Conservation (phyloP, 495 filamentous ascomycete genomes). For the Penicillium diatomitis region DNA sequence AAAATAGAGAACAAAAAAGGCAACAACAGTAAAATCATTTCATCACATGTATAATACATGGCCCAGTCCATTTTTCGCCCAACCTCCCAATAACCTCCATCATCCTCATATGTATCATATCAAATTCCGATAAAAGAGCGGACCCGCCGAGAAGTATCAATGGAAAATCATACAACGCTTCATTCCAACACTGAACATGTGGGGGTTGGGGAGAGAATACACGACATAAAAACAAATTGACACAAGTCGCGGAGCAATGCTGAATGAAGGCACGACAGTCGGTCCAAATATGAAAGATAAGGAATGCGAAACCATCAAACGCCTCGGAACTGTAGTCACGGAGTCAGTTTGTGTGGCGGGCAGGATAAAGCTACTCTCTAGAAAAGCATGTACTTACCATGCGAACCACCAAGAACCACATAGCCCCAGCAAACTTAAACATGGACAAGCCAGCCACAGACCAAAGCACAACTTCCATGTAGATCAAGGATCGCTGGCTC, state of each 20-base stretch:
- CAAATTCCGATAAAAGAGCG: conserved; percentile 18
- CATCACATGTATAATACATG: conserved; percentile 8
- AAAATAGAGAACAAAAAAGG: conserved; percentile 1
- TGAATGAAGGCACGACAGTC: conserved; percentile 9
- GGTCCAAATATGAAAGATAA: too few relatives aligned
- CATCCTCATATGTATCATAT: not conserved
- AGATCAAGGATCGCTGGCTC: conserved; percentile 56
- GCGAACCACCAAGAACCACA: conserved; percentile 92
- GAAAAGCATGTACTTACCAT: conserved; percentile 41
- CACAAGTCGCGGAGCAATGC: conserved; percentile 4
- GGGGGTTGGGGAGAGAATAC: conserved; percentile 15
- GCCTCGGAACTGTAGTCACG: conserved; percentile 35
- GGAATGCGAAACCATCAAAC: conserved; percentile 24
- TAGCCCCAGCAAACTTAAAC: conserved; percentile 83
- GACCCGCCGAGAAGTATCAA: conserved; percentile 23
- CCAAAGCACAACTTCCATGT: conserved; percentile 88
- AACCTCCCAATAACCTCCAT: conserved; percentile 2
- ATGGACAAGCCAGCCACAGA: conserved; percentile 76
- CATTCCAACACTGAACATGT: not conserved
- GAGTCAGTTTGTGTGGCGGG: too few relatives aligned
- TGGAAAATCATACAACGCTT: conserved; percentile 4
- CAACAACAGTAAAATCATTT: conserved; percentile 6
- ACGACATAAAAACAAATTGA: conserved; percentile 11
- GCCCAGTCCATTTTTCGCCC: not conserved
- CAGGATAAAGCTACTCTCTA: too few relatives aligned